A percentile compares a stretch with the other conserved stretches of the same genome.
Conservation (phyloP, 2,329 filamentous ascomycete genomes). For the Pyrenochaeta sp. region DNA sequence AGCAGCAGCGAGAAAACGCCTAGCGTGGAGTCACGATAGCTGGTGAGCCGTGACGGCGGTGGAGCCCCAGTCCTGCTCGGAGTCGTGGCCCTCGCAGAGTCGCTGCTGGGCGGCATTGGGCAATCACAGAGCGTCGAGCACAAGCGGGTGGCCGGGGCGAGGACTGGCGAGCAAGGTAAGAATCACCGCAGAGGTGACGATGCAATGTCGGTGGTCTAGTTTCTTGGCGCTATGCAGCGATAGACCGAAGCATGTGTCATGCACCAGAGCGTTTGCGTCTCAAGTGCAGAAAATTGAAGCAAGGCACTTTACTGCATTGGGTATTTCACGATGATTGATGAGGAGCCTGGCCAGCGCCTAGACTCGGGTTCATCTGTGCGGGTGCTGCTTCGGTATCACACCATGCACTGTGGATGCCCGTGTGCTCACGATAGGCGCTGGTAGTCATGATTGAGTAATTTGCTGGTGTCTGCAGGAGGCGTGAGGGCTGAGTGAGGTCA, state of each 20-base stretch:
- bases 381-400: conserved; percentile 11
- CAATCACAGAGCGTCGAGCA: conserved; percentile 27
- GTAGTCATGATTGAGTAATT: conserved; percentile 13
- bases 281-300: conserved; percentile 37
- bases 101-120: conserved; percentile 41
- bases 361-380: conserved; percentile 29
- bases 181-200: conserved; percentile 31
- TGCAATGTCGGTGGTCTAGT: conserved; percentile 23
- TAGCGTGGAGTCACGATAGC: conserved; percentile 45
- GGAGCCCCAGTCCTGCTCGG: conserved; percentile 30
- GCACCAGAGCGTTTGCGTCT: conserved; percentile 31
- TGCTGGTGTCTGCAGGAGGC: conserved; percentile 15
- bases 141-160: conserved; percentile 22
- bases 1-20: conserved; percentile 56
- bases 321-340: conserved; percentile 45
- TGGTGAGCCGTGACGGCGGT: conserved; percentile 27
- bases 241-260: conserved; percentile 20
- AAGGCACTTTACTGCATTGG: conserved; percentile 37
- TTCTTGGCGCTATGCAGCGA: conserved; percentile 31
- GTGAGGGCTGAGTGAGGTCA: background rate
- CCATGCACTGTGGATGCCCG: conserved; percentile 20
- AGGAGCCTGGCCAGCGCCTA: conserved; percentile 32
- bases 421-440: conserved; percentile 21
- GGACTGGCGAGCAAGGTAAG: conserved; percentile 29
- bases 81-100: conserved; percentile 43